These are phyloP conservation scores for Penicilliopsis zonata DNA, from an alignment of 495 filamentous ascomycete species.

Conservation along the genomic window DNA sequence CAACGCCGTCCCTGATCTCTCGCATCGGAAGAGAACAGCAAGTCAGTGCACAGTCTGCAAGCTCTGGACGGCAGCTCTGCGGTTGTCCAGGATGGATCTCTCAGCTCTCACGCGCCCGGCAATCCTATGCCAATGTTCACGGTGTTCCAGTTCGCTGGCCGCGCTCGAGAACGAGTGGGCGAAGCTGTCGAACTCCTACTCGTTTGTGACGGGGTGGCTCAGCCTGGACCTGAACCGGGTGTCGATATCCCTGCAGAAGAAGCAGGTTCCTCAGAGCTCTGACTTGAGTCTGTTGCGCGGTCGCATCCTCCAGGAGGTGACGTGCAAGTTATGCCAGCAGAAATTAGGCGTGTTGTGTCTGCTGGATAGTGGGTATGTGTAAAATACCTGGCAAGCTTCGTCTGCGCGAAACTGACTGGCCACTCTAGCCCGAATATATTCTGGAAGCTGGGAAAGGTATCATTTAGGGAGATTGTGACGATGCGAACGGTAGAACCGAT, in stretches of 20 bases:
- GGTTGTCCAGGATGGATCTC: constrained; percentile 21
- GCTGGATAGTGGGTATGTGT: constrained; percentile 29
- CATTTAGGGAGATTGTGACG: constrained; percentile 33
- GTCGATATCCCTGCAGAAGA: constrained; percentile 26
- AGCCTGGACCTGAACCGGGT: constrained; percentile 33
- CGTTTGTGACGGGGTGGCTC: constrained; percentile 29
- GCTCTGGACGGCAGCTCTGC: background rate
- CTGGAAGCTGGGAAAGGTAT: constrained; percentile 34
- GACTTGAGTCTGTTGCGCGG: constrained; percentile 28
- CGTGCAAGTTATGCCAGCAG: constrained; percentile 34
- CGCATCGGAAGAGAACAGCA: too few relatives aligned
- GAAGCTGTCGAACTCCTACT: constrained; percentile 29
- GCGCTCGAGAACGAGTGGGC: constrained; percentile 38
- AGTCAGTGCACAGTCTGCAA: too few relatives aligned
- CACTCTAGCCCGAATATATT: constrained; percentile 24
- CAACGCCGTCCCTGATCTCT: too few relatives aligned
- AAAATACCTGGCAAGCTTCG: background rate
- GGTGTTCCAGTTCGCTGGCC: constrained; percentile 35
- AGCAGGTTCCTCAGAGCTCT: constrained; percentile 29
- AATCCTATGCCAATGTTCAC: constrained; percentile 28
- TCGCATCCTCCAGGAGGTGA: constrained; percentile 28
- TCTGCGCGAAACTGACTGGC: constrained; percentile 5
- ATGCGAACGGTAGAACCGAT: constrained; percentile 32
- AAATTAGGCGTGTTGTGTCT: constrained; percentile 26
- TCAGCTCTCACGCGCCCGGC: constrained; percentile 26